Evolutionary conservation across 345 rosid genomes (phyloP).

Genomic region (Balakata baccata): DNA sequence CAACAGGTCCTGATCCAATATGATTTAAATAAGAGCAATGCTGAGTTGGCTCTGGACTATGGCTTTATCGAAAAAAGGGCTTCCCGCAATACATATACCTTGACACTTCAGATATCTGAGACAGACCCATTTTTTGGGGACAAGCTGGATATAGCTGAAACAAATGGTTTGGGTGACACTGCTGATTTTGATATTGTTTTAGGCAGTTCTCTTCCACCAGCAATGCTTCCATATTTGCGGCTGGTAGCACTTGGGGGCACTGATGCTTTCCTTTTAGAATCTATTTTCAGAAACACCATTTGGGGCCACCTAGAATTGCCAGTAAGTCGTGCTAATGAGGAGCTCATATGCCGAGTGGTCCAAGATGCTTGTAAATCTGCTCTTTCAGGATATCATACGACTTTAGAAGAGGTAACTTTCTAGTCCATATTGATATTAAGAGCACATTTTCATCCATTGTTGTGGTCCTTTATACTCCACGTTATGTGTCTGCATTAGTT

Average conservation of each 20-base stretch:
- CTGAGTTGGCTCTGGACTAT: conserved; percentile 86
- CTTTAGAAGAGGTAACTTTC: conserved; percentile 68
- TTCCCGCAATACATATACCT: conserved; percentile 65
- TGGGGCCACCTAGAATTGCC: conserved; percentile 94
- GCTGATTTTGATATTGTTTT: conserved; percentile 68
- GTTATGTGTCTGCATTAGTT: background rate
- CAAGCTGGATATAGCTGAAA: conserved; percentile 81
- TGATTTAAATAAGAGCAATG: conserved; percentile 78
- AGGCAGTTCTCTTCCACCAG: conserved; percentile 66
- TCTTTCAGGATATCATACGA: conserved; percentile 61
- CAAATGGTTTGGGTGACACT: conserved; percentile 64
- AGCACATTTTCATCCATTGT: background rate
- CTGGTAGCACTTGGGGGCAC: conserved; percentile 81
- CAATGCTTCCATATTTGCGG: conserved; percentile 71
- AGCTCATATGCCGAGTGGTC: conserved; percentile 73
- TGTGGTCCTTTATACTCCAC: background rate
- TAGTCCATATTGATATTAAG: background rate
- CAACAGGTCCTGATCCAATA: conserved; percentile 78
- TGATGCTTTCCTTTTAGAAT: conserved; percentile 77
- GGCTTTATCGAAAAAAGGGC: conserved; percentile 74
- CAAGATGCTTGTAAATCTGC: conserved; percentile 85
- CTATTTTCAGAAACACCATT: conserved; percentile 69
- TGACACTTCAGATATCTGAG: conserved; percentile 70
- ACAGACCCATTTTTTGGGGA: conserved; percentile 68
- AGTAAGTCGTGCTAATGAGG: conserved; percentile 76